Conservation (phyloP, 208 protist species). For the Blechomonas ayalai region DNA sequence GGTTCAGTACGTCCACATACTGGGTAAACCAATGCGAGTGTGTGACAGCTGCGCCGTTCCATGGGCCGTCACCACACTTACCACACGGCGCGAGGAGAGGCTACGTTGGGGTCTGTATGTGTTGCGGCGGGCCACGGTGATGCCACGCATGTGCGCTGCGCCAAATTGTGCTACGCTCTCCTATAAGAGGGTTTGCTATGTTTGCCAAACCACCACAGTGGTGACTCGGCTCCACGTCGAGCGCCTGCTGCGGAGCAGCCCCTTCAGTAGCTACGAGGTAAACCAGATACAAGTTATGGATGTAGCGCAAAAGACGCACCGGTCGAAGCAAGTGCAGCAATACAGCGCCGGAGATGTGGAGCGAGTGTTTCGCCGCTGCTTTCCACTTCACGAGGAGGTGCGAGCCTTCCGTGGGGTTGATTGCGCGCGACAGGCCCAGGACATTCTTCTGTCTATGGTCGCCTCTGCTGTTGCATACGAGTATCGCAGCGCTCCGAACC, state of each 20-base stretch:
- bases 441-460: slow-evolving; percentile 50
- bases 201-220: slow-evolving; percentile 53
- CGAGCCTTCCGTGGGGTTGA: slow-evolving; percentile 27
- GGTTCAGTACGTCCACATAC: slow-evolving; percentile 44
- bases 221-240: slow-evolving; percentile 46
- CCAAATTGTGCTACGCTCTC: slow-evolving; percentile 42
- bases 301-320: slow-evolving; percentile 16
- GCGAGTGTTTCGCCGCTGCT: slow-evolving; percentile 29
- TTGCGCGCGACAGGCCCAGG: slow-evolving; percentile 19
- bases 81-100: slow-evolving; percentile 16
- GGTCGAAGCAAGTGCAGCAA: slow-evolving; percentile 20
- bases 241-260: slow-evolving; percentile 23
- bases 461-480: slow-evolving; percentile 52
- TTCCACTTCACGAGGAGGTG: slow-evolving; percentile 45
- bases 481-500: slow-evolving; percentile 46
- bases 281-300: slow-evolving; percentile 27
- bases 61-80: slow-evolving; percentile 36
- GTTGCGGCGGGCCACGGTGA: slow-evolving; percentile 34
- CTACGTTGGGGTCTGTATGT: slow-evolving; percentile 69
- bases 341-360: slow-evolving; percentile 30
- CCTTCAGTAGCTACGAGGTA: neutral
- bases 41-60: slow-evolving; percentile 57
- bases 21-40: slow-evolving; percentile 27
- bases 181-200: slow-evolving; percentile 28
- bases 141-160: slow-evolving; percentile 50